Evolutionary conservation across 2,329 filamentous ascomycete species (phyloP).

Genomic region (Zymoseptoria ardabiliae): DNA sequence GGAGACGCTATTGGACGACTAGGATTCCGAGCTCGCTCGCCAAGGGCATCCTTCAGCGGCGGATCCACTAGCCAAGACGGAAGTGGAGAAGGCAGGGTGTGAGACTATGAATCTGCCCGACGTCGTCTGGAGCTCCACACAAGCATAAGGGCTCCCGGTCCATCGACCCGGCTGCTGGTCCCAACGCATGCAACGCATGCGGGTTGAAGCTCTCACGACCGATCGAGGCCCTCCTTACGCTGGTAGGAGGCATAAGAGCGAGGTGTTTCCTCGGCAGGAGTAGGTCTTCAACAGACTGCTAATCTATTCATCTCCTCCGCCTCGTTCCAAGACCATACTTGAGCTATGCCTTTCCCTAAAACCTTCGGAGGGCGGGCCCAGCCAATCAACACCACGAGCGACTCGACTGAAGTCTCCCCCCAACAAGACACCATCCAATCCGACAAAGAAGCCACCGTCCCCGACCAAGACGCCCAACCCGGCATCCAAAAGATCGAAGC

Average conservation of each 20-base stretch:
- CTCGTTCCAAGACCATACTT: not conserved
- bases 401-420: not conserved
- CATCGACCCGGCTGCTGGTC: not conserved
- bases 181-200: not conserved
- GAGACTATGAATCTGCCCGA: not conserved
- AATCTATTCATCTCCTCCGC: not conserved
- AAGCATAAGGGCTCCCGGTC: not conserved
- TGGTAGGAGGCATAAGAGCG: not conserved
- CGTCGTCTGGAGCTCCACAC: not conserved
- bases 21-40: not conserved
- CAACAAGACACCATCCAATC: not conserved
- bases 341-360: not conserved
- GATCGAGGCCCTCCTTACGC: not conserved
- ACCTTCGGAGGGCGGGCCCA: not conserved
- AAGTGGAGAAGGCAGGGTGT: not conserved
- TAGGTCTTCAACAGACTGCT: not conserved
- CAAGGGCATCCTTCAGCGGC: not conserved
- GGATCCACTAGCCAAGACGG: not conserved
- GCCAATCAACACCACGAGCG: not conserved
- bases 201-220: not conserved
- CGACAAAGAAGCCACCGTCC: not conserved
- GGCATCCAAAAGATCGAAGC: constrained; percentile 36
- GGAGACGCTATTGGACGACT: not conserved
- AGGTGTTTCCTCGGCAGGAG: not conserved
- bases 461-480: constrained; percentile 22